phyloP scores from a whole-genome alignment of 2,329 filamentous ascomycete genomes.

The Bimuria novae-zelandiae region DNA sequence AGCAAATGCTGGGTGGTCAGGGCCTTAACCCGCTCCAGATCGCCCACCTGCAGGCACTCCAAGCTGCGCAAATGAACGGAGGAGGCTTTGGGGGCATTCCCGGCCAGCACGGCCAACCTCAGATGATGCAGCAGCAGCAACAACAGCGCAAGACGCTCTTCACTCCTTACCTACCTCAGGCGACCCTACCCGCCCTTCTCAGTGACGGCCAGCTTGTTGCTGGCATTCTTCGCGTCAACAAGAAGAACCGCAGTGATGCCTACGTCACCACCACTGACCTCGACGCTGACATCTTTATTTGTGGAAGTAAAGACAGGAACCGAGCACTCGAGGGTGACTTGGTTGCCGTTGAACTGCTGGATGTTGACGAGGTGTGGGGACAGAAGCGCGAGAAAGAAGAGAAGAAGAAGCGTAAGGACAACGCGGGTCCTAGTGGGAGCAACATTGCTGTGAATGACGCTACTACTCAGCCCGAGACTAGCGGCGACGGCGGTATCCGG shows the following conservation, averaged over 20 bases:
- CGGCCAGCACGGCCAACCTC: constrained; percentile 71
- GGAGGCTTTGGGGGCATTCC: constrained; percentile 69
- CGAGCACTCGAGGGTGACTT: constrained; percentile 94
- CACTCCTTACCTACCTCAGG: constrained; percentile 95
- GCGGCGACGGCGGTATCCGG: constrained; percentile 82
- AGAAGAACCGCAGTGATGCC: constrained; percentile 98
- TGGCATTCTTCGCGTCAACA: constrained; percentile 96
- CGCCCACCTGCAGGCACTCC: constrained; percentile 87
- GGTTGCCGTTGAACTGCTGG: constrained; percentile 92
- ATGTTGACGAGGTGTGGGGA: constrained; percentile 97
- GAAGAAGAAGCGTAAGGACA: constrained; percentile 99
- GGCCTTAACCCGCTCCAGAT: constrained; percentile 87
- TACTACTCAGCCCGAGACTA: constrained; percentile 62
- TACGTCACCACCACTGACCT: constrained; percentile 95
- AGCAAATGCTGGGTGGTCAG: constrained; percentile 82
- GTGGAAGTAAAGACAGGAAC: constrained; percentile 98
- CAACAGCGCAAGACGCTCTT: constrained; percentile 98
- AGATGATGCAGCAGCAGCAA: constrained; percentile 72
- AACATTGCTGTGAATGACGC: constrained; percentile 68
- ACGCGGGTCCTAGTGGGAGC: constrained; percentile 85
- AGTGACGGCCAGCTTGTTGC: constrained; percentile 93
- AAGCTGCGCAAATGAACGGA: constrained; percentile 81
- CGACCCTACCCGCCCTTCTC: constrained; percentile 86
- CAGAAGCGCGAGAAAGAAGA: constrained; percentile 99
- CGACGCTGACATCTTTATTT: constrained; percentile 99